phyloP scores from a whole-genome alignment of 257 asterid species.

The Catharanthus roseus region DNA sequence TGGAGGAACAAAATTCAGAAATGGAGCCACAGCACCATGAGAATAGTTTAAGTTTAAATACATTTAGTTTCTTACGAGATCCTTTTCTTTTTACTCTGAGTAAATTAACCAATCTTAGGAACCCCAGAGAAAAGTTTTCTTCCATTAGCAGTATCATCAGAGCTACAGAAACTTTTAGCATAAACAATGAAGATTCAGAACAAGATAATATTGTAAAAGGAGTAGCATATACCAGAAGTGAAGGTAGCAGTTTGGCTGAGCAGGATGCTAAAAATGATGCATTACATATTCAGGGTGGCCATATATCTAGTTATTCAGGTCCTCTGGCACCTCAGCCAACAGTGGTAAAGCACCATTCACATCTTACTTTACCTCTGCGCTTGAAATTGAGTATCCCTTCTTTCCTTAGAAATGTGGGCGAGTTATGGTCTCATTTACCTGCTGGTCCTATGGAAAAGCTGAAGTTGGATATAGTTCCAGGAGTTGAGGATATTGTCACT shows the following conservation, averaged over 20 bases:
- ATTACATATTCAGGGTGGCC: slow-evolving; percentile 32
- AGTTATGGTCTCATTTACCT: slow-evolving; percentile 42
- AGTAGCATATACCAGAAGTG: slow-evolving; percentile 28
- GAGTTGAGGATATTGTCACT: slow-evolving; percentile 59
- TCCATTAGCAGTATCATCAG: slow-evolving; percentile 21
- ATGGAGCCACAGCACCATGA: slow-evolving; percentile 22
- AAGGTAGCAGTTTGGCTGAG: slow-evolving; percentile 28
- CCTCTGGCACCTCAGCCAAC: slow-evolving; percentile 31
- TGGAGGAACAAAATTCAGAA: slow-evolving; percentile 30
- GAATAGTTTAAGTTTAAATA: slow-evolving; percentile 10
- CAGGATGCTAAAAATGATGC: slow-evolving; percentile 26
- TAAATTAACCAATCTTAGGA: slow-evolving; percentile 29
- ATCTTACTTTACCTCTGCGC: slow-evolving; percentile 29
- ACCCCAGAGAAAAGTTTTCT: slow-evolving; percentile 30
- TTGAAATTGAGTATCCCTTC: slow-evolving; percentile 34
- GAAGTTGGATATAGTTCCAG: slow-evolving; percentile 58
- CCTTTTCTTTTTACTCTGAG: slow-evolving; percentile 46
- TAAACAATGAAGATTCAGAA: slow-evolving; percentile 27
- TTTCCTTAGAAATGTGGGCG: slow-evolving; percentile 33
- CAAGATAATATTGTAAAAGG: slow-evolving; percentile 25
- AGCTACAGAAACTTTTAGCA: slow-evolving; percentile 17
- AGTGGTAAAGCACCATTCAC: slow-evolving; percentile 27
- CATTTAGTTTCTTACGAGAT: slow-evolving; percentile 30
- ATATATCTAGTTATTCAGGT: slow-evolving; percentile 26
- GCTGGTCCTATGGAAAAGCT: slow-evolving; percentile 49